Evolutionary conservation across 2,329 filamentous ascomycete genomes (phyloP).

Genomic region (Elsinoe ampelina): DNA sequence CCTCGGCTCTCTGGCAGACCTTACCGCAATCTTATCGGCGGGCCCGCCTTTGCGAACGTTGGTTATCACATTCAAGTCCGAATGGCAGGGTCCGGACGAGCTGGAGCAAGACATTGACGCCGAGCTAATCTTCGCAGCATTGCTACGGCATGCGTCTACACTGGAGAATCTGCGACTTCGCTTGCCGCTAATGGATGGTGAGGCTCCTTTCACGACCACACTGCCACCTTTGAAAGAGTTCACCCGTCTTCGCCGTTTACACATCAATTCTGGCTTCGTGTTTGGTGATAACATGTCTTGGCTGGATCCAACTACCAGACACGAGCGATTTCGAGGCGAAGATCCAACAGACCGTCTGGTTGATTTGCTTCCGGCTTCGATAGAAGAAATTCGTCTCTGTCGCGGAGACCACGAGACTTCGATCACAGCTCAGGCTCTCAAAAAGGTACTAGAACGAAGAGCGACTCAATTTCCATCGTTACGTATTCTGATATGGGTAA

Average conservation of each 20-base stretch:
- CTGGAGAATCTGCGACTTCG: not conserved
- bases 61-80: not conserved
- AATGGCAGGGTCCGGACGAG: not conserved
- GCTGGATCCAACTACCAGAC: not conserved
- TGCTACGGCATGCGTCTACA: not conserved
- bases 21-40: not conserved
- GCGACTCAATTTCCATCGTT: not conserved
- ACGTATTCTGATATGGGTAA: not conserved
- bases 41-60: not conserved
- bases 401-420: not conserved
- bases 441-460: not conserved
- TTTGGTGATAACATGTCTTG: not conserved
- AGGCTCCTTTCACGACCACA: not conserved
- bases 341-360: not conserved
- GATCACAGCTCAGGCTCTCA: not conserved
- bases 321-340: not conserved
- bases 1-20: not conserved
- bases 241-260: not conserved
- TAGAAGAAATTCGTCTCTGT: not conserved
- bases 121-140: not conserved
- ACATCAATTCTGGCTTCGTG: conserved; percentile 2
- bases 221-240: not conserved
- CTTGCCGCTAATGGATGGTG: not conserved
- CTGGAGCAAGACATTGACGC: not conserved
- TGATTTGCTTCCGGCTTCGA: not conserved